Percentiles rank a stretch among this genome's conserved stretches.
These are phyloP conservation scores for Aspergillus carlsbadensis DNA, from an alignment of 495 filamentous ascomycete species.

Conservation along the genomic window DNA sequence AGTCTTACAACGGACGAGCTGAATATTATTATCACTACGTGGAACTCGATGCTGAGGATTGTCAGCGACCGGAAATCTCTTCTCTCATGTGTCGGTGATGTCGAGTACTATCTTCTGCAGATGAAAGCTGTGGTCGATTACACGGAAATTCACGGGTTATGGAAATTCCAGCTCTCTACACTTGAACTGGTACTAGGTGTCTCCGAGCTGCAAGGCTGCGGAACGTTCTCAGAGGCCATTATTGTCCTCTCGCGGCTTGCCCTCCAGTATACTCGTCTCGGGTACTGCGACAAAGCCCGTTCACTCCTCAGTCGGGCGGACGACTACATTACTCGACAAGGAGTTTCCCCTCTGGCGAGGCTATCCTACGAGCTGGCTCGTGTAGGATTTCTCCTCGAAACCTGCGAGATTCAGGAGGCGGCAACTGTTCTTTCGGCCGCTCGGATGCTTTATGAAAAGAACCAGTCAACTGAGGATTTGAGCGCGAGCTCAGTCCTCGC, in stretches of 20 bases:
- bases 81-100: constrained; percentile 58
- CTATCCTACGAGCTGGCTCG: constrained; percentile 66
- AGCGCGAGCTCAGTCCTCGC: constrained; percentile 26
- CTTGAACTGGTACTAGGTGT: constrained; percentile 51
- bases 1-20: constrained; percentile 49
- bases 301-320: constrained; percentile 59
- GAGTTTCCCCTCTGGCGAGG: constrained; percentile 40
- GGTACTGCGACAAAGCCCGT: constrained; percentile 73
- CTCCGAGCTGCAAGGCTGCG: constrained; percentile 49
- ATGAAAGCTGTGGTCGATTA: constrained; percentile 73
- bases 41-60: constrained; percentile 33
- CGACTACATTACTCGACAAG: constrained; percentile 39
- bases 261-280: constrained; percentile 71
- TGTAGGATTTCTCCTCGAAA: constrained; percentile 70
- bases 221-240: constrained; percentile 56
- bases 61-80: constrained; percentile 52
- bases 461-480: constrained; percentile 31
- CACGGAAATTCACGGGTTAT: constrained; percentile 70
- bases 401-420: constrained; percentile 62
- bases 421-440: constrained; percentile 30
- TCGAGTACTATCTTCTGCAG: constrained; percentile 57
- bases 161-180: constrained; percentile 48
- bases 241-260: constrained; percentile 59
- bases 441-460: constrained; percentile 35
- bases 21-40: constrained; percentile 39